A percentile compares a stretch with the other conserved stretches of the same genome.
phyloP scores from a whole-genome alignment of 2,329 filamentous ascomycete species.

The Aspergillus versicolor region DNA sequence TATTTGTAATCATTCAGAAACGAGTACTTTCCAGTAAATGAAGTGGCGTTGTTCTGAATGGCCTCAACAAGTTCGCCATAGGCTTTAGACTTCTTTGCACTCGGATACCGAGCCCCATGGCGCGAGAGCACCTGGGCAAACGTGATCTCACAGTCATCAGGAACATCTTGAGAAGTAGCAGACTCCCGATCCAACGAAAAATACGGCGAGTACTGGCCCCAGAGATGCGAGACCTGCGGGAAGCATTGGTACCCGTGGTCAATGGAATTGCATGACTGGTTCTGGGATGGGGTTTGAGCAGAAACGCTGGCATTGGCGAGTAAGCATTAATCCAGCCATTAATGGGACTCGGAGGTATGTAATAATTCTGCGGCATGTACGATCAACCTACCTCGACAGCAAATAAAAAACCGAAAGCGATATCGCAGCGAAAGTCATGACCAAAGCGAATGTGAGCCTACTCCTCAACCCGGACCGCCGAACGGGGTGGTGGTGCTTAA shows the following conservation, averaged over 20 bases:
- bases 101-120: slow-evolving; percentile 83
- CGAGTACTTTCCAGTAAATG: slow-evolving; percentile 62
- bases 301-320: slow-evolving; percentile 10
- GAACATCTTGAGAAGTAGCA: slow-evolving; percentile 59
- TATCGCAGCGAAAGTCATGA: slow-evolving; percentile 14
- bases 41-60: slow-evolving; percentile 59
- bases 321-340: not conserved
- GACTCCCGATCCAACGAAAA: slow-evolving; percentile 66
- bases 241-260: slow-evolving; percentile 63
- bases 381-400: slow-evolving; percentile 13
- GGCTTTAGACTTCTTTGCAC: slow-evolving; percentile 60
- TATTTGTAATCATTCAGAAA: slow-evolving; percentile 75
- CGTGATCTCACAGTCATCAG: slow-evolving; percentile 68
- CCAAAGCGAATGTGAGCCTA: not conserved
- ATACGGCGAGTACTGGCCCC: slow-evolving; percentile 88
- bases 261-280: slow-evolving; percentile 51
- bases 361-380: not conserved
- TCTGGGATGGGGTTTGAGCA: not conserved
- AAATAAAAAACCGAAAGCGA: slow-evolving; percentile 13
- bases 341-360: too few relatives aligned
- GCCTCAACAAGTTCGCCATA: slow-evolving; percentile 66
- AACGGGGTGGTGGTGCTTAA: slow-evolving; percentile 10
- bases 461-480: not conserved
- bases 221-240: slow-evolving; percentile 62
- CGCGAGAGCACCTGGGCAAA: slow-evolving; percentile 81